Base-by-base conservation (phyloP, 176 grass and related monocot genomes). In the Cocos nucifera region DNA sequence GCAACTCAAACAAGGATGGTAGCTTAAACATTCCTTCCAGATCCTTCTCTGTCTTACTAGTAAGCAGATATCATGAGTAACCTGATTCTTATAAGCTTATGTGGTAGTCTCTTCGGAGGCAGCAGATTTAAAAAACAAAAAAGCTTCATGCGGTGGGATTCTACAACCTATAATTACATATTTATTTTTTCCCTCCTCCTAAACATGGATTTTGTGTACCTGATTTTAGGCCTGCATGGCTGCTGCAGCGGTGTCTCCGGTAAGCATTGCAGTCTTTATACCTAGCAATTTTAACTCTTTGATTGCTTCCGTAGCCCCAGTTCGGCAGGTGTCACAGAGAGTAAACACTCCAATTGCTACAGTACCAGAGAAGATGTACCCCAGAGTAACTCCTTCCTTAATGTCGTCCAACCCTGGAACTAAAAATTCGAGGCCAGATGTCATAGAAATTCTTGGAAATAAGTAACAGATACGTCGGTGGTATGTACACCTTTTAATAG, bases 251-350 rank as follows among this genome's bases (percentile, higher is more conserved):
- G 65, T 82, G 79, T 95, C 85, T 6, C 89, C 89, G 4, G 85
- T 89, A 1, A 95, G 89, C 85, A 95, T 75, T 10, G 78, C 76
- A 0, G 82, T 69, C 49, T 51, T 80, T 58, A 95, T 95, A 14
- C 84, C 81, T 50, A 95, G 66, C 4, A 68, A 58, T 49, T 54
- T 71, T 26, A 95, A 75, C 71, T 95, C 82, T 19, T 4, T 51
- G 18, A 95, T 78, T n/a, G 82, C 82, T 22, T 95, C 81, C 0
- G 70, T 39, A 10, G 85, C 69, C 0, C 79, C 85, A 0, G 57
- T 83, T 3, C 82, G 58, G 51, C 85, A 89, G 7, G 74, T 65
- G 69, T 95, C 82, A 4, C 73, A 77, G 14, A 95, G 76, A 14
- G 57, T 70, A 3, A 86, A 95, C 0, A 17, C 17, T 0, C 82